Base-by-base conservation (phyloP, 1,284 basidiomycete species). In the Chalciporus sp. region DNA sequence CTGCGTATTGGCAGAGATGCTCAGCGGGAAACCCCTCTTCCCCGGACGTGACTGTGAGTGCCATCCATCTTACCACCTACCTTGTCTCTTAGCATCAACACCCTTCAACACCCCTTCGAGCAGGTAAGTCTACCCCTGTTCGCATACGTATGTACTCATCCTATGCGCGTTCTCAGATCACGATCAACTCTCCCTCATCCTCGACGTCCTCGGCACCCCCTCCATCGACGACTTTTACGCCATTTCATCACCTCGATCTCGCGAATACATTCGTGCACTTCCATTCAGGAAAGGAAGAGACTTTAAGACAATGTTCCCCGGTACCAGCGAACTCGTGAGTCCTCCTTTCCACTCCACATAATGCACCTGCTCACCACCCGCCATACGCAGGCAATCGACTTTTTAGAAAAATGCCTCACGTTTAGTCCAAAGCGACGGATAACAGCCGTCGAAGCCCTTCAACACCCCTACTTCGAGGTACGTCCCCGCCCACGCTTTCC, bases 1-100 rank as follows among this genome's bases (percentile, higher is more conserved):
- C 2, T 96, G 94, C 70, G 93, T 97, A 7, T 77, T 96, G 14
- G 94, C 94, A 0, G 94, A 97, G 73, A 96, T 97, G 94, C 78
- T 97, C 17, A 90, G 85, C 57, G 92, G 94, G 41, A 88, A 89
- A 65, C 92, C 95, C 0, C 76, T 97, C 47, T 97, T 97, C 74
- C 94, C 94, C 2, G 94, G 94, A 19, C 78, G 89, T 65, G 90
- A 92, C 67, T 90, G 88, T 85, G 65, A 66, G 76, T 61, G 8
- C 33, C 10, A 19, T 26, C 40, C 14, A 39, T 64, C 28, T 35
- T 16, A 50, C 19, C 10, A 44, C 46, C 35, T 7, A 17, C 8
- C n/a, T 39, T 11, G 10, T 11, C 28, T 35, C 37, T 17, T 17
- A n/a, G n/a, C 37, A 7, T 39, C 8, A 39, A 39, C 37, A 7